Conservation (phyloP, 139 green algal genomes). For the Protoeuglena noctilucae region DNA sequence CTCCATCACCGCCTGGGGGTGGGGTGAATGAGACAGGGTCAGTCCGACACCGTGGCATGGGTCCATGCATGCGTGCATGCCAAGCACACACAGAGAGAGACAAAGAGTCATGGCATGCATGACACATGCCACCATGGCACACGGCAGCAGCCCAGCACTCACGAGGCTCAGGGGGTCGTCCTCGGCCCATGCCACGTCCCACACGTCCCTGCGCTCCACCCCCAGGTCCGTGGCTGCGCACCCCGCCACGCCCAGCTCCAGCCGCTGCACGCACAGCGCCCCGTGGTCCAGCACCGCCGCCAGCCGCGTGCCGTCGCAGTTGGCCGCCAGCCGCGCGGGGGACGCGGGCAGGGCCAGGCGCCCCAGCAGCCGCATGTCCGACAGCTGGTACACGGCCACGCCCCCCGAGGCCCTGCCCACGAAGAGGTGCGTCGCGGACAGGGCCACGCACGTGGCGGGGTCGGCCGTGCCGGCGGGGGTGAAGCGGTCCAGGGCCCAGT, state of each 20-base stretch:
- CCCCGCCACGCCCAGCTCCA: too few relatives aligned
- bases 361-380: constrained; percentile 17
- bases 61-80: too few relatives aligned
- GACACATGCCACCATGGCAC: too few relatives aligned
- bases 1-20: constrained; percentile 74
- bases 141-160: too few relatives aligned
- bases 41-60: too few relatives aligned
- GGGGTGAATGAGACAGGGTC: too few relatives aligned
- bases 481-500: not conserved
- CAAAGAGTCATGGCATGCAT: too few relatives aligned
- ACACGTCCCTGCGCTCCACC: constrained; percentile 33
- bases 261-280: too few relatives aligned
- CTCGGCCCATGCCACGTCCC: constrained; percentile 54
- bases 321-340: constrained; percentile 37
- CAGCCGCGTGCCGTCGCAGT: constrained; percentile 49
- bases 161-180: constrained; percentile 60
- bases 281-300: constrained; percentile 48
- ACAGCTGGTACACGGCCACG: constrained; percentile 34
- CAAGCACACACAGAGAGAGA: too few relatives aligned
- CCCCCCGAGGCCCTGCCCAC: constrained; percentile 37
- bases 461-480: constrained; percentile 23
- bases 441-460: constrained; percentile 37
- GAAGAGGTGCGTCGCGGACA: constrained; percentile 30
- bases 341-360: constrained; percentile 35
- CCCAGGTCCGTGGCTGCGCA: not conserved